Conservation (phyloP, 345 rosid genomes). For the Linum tenue region DNA sequence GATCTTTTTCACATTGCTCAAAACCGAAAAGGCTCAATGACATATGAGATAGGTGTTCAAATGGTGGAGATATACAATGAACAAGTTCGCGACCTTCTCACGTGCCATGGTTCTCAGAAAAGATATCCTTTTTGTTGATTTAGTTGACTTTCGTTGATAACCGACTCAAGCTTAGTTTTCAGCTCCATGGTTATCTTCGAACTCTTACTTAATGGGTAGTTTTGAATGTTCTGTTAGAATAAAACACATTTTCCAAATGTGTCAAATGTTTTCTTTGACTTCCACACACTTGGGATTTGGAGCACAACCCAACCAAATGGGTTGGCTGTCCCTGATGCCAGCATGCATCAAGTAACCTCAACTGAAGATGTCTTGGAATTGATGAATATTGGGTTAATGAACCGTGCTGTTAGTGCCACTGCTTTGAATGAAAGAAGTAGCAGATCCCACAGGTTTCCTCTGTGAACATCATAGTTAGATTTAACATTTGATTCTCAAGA, state of each 20-base stretch:
- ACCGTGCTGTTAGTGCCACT: slow-evolving; percentile 86
- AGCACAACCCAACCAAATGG: slow-evolving; percentile 88
- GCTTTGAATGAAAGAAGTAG: slow-evolving; percentile 95
- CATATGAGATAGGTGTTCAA: slow-evolving; percentile 89
- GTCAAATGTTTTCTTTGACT: slow-evolving; percentile 52
- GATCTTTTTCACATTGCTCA: slow-evolving; percentile 88
- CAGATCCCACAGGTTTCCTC: slow-evolving; percentile 85
- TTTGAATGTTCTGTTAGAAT: neutral
- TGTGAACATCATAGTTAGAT: slow-evolving; percentile 6
- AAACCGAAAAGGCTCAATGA: slow-evolving; percentile 48
- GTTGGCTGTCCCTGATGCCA: slow-evolving; percentile 95
- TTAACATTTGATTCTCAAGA: slow-evolving; percentile 2
- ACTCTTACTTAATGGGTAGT: neutral
- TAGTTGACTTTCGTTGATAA: neutral
- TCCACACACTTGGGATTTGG: slow-evolving; percentile 99
- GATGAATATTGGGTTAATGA: slow-evolving; percentile 71
- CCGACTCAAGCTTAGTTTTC: neutral
- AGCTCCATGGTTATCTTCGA: neutral
- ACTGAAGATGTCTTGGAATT: slow-evolving; percentile 77
- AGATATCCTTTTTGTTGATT: slow-evolving; percentile 66
- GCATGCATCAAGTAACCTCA: slow-evolving; percentile 73
- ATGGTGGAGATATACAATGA: slow-evolving; percentile 98
- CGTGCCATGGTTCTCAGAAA: slow-evolving; percentile 51
- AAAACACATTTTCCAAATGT: neutral
- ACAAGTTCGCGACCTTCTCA: slow-evolving; percentile 94